phyloP scores from a whole-genome alignment of 495 filamentous ascomycete species.

The Daldinia bambusicola region DNA sequence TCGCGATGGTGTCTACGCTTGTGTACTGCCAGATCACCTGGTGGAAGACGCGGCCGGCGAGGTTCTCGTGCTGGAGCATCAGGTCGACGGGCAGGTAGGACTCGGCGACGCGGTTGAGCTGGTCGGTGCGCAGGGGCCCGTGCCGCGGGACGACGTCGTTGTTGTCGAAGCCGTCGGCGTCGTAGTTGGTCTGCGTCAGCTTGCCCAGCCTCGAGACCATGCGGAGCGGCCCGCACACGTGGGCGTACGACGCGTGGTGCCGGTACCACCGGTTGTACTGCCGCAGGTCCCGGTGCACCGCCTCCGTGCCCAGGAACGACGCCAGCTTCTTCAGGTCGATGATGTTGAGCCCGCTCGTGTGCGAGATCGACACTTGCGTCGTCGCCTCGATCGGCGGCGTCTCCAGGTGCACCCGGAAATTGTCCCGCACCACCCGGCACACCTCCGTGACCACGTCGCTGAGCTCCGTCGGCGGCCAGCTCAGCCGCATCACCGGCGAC shows the following conservation, averaged over 20 bases:
- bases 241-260: neutral
- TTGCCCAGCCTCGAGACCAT: neutral
- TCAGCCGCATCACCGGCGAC: slow-evolving; percentile 24
- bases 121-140: neutral
- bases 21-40: slow-evolving; percentile 6
- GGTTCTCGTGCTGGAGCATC: neutral
- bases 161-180: neutral
- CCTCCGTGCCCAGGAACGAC: neutral
- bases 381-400: slow-evolving; percentile 8
- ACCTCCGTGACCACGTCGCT: neutral
- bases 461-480: neutral
- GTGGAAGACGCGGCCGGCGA: slow-evolving; percentile 12
- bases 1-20: neutral
- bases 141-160: neutral
- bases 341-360: slow-evolving; percentile 11
- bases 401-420: slow-evolving; percentile 33
- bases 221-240: slow-evolving; percentile 21
- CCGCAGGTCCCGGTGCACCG: neutral
- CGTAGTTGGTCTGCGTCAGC: neutral
- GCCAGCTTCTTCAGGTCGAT: slow-evolving; percentile 30
- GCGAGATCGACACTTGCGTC: slow-evolving; percentile 20
- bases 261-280: slow-evolving; percentile 14
- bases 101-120: neutral
- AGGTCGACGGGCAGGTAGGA: neutral
- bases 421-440: slow-evolving; percentile 11